phyloP scores from a whole-genome alignment of 345 rosid species.

The Eucalyptus fibrosa region DNA sequence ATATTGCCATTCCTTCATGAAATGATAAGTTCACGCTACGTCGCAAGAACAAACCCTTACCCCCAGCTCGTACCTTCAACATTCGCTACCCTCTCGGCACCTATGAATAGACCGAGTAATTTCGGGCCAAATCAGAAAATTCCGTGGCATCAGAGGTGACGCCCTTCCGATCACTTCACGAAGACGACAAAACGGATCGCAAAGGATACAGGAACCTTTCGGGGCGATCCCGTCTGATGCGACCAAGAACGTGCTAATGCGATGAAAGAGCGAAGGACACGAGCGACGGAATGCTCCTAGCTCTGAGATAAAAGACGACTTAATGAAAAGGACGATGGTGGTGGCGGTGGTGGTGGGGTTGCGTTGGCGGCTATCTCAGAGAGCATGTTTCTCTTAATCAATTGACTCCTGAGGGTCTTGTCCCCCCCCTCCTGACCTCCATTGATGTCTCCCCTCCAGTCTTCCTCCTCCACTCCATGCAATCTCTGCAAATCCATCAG shows the following conservation, averaged over 20 bases:
- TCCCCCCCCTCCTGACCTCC: background rate
- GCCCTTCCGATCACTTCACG: background rate
- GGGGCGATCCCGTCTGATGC: background rate
- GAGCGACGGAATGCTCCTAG: background rate
- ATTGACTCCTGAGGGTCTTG: background rate
- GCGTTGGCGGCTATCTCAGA: background rate
- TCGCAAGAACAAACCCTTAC: background rate
- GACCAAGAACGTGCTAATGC: background rate
- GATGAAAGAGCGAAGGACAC: background rate
- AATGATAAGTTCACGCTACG: background rate
- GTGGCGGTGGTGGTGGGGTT: background rate
- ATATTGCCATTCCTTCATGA: fast-evolving
- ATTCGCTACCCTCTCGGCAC: background rate
- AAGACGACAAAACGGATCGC: background rate
- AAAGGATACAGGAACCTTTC: background rate
- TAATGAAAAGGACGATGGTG: background rate
- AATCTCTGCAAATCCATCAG: background rate
- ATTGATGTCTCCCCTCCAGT: background rate
- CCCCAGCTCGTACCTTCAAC: background rate
- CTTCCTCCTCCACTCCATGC: background rate
- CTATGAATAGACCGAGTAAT: background rate
- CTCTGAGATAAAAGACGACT: background rate
- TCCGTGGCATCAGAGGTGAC: background rate
- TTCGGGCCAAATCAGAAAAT: background rate
- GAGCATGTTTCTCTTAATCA: background rate